Evolutionary conservation across 352 stramenopile genomes (phyloP).

Genomic region (Globisporangium parvum): DNA sequence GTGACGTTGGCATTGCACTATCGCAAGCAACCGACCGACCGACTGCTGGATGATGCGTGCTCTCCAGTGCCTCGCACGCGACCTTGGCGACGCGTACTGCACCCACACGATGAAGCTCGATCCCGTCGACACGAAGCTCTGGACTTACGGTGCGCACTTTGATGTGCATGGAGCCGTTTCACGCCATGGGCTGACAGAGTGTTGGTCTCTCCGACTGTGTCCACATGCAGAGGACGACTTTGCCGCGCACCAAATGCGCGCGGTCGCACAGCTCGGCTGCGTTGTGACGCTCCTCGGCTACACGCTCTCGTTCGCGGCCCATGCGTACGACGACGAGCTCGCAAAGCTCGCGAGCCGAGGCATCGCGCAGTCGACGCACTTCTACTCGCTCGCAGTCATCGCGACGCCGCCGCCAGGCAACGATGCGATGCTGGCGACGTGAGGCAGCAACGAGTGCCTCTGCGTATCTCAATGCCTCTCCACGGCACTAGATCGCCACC

Average conservation of each 20-base stretch:
- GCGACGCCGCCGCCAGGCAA: constrained; percentile 6
- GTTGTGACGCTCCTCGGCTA: constrained; percentile 55
- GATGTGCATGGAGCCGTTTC: not conserved
- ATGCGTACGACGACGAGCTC: constrained; percentile 20
- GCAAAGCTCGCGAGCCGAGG: constrained; percentile 1
- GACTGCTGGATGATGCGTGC: too few relatives aligned
- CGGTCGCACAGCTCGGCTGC: constrained; percentile 33
- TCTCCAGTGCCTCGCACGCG: constrained; percentile 16
- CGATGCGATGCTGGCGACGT: not conserved
- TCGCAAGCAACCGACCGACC: not conserved
- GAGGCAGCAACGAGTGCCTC: not conserved
- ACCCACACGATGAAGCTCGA: constrained; percentile 24
- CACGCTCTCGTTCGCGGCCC: constrained; percentile 35
- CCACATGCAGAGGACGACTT: constrained; percentile 18
- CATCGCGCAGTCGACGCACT: constrained; percentile 12
- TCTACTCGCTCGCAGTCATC: constrained; percentile 11
- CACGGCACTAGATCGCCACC: too few relatives aligned
- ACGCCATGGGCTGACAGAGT: too few relatives aligned
- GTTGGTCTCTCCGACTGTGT: not conserved
- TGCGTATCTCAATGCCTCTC: too few relatives aligned
- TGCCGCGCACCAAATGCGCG: constrained; percentile 30
- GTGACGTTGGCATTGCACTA: not conserved
- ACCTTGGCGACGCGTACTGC: constrained; percentile 34
- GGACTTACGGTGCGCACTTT: constrained; percentile 29
- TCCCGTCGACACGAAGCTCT: constrained; percentile 29